These are phyloP conservation scores for Coniochaeta ligniaria DNA, from an alignment of 2,329 filamentous ascomycete genomes.

Conservation along the genomic window DNA sequence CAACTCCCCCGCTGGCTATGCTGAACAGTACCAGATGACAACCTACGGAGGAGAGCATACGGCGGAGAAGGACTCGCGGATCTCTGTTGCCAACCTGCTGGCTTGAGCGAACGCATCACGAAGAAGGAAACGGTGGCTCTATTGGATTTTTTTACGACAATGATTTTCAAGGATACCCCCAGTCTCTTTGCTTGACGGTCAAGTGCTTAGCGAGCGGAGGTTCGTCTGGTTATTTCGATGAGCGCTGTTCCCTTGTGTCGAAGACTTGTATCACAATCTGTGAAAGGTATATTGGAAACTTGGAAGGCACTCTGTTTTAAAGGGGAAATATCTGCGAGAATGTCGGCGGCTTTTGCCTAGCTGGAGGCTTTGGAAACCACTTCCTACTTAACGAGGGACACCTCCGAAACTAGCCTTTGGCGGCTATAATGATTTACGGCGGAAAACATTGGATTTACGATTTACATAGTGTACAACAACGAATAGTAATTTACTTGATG, in stretches of 20 bases:
- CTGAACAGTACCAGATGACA: neutral
- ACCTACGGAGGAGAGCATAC: neutral
- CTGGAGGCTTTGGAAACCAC: neutral
- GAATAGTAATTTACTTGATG: neutral
- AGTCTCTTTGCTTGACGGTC: neutral
- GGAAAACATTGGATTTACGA: neutral
- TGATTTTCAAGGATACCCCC: neutral
- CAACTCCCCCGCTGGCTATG: constrained; percentile 19
- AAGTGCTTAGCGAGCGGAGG: neutral
- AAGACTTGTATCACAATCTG: neutral
- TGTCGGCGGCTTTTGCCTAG: neutral
- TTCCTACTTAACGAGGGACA: neutral
- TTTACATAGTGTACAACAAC: neutral
- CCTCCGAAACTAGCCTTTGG: neutral
- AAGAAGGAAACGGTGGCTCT: neutral
- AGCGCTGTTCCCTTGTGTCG: neutral
- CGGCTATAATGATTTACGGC: neutral
- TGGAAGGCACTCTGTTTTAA: neutral
- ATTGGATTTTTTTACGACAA: neutral
- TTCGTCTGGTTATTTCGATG: neutral
- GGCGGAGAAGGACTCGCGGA: neutral
- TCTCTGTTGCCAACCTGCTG: neutral
- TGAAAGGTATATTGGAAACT: neutral
- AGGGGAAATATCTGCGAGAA: neutral
- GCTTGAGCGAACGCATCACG: neutral